Base-by-base conservation (phyloP, 2,329 filamentous ascomycete genomes). In the Colletotrichum sp. region DNA sequence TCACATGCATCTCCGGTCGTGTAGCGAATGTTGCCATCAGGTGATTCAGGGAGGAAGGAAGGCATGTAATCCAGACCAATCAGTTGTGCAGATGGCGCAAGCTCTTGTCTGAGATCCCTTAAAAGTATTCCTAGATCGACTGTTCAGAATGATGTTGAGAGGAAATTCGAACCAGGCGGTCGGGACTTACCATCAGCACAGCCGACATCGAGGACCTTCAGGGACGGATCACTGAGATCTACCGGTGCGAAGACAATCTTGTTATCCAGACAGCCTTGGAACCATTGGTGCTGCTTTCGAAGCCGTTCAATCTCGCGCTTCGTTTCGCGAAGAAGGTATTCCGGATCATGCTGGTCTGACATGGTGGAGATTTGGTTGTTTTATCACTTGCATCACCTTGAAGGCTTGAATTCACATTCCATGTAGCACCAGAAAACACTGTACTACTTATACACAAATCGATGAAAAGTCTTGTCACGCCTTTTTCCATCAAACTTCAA, bases 131-230 rank as follows among this genome's bases (percentile, higher is more conserved):
- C 44, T 52, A 21, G n/a, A 13, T 12, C n/a, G n/a, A 13, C n/a
- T 13, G 44, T 0, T 52, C n/a, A 52, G 44, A 21, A 52, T 21
- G 44, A 52, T 5, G 0, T 0, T 0, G 6, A 13, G 6, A 1
- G 6, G 44, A 52, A 52, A 12, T 52, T 52, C 1, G n/a, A 21
- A 8, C 10, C 44, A 52, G n/a, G n/a, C n/a, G 44, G 44, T 13
- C n/a, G 44, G 44, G n/a, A 24, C 6, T 52, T 52, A 52, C 24
- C 15, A 34, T 34, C 21, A 3, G 39, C 64, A 34, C 21, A 67
- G 24, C 64, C 26, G 8, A 67, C 26, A 3, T 55, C 49, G 4
- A 39, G n/a, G 0, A 68, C 65, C 26, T n/a, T 68, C 0, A 68
- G 65, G 2, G 18, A 21, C 5, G 65, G n/a, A 57, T 55, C 21